Base-by-base conservation (phyloP, 257 asterid species). In the Gardenia jasminoides region DNA sequence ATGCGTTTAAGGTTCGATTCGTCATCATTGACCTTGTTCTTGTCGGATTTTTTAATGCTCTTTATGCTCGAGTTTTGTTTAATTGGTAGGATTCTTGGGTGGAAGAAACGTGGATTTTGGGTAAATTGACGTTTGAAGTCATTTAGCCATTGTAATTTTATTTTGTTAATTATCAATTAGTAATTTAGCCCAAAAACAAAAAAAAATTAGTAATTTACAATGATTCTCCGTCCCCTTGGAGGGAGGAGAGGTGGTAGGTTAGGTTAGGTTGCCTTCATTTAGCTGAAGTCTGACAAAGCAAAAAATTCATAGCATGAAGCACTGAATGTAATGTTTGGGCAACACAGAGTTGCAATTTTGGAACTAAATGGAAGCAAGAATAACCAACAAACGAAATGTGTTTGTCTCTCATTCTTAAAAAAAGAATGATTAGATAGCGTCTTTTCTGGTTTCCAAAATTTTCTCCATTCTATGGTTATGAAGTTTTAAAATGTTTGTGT, bases 1-100 rank as follows among this genome's bases (percentile, higher is more conserved):
- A 92, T 80, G 95, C 94, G 11, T 93, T 93, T 83, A 92, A 96
- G 99, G 98, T 96, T 78, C 43, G 88, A 12, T 62, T 85, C 43
- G 61, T 30, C 50, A 28, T 52, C 75, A 12, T 58, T 76, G 36
- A 43, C 33, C 13, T 26, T 50, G 46, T 52, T 12, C 75, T 50
- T 50, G 56, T 10, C 30, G 65, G 30, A 17, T 22, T 73, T 54
- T 58, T 62, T 17, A 50, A 75, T 43, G 72, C 31, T 47, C 47
- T 30, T 33, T 69, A 24, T 72, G 30, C 26, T 71, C 28, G 41
- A 16, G 20, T 77, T 24, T 67, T 58, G 19, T 36, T 17, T 3
- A 30, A 28, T 64, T 26, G 19, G 67, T 26, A 2, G 15, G 16
- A 10, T 24, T 15, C 33, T 31, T 47, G 15, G 19, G 22, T 26